Percentiles rank a stretch among this genome's conserved stretches.
phyloP scores from a whole-genome alignment of 2,329 filamentous ascomycete genomes.

The Raffaelea deltoideospora region DNA sequence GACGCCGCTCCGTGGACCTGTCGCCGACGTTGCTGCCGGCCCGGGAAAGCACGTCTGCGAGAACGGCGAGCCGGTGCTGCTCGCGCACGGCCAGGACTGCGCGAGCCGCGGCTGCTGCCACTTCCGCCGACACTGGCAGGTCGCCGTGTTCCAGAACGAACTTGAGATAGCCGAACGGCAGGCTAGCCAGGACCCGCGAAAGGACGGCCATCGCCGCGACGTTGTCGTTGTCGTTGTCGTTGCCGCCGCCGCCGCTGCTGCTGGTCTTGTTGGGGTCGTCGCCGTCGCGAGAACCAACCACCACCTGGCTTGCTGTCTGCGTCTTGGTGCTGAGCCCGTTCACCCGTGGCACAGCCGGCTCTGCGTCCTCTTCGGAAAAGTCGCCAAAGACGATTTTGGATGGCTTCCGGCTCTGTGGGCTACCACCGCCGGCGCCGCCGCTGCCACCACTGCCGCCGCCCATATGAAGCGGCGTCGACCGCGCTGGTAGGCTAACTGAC shows the following conservation, averaged over 20 bases:
- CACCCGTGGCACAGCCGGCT: too few relatives aligned
- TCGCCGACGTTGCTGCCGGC: constrained; percentile 1
- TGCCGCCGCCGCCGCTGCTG: background rate
- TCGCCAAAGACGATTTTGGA: constrained; percentile 55
- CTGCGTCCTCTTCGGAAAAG: constrained; percentile 20
- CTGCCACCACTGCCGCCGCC: background rate
- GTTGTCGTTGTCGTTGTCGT: background rate
- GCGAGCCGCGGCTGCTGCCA: constrained; percentile 11
- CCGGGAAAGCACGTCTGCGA: constrained; percentile 20
- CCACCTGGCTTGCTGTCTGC: too few relatives aligned
- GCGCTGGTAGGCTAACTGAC: constrained; percentile 7
- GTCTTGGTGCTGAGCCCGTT: too few relatives aligned
- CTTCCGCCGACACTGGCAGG: constrained; percentile 6
- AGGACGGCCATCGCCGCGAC: constrained; percentile 24
- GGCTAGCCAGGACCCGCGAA: constrained; percentile 52
- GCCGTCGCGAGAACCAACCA: too few relatives aligned
- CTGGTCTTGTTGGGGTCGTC: background rate
- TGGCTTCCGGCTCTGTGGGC: constrained; percentile 2
- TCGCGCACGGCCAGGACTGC: constrained; percentile 43
- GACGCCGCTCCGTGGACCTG: too few relatives aligned
- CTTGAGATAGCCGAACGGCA: constrained; percentile 54
- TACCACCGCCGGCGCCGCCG: too few relatives aligned
- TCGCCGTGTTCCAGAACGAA: constrained; percentile 46
- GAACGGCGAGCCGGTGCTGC: constrained; percentile 29
- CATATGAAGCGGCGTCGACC: background rate